These are phyloP conservation scores for Rutstroemia sp. DNA, from an alignment of 2,329 filamentous ascomycete genomes.

Conservation along the genomic window DNA sequence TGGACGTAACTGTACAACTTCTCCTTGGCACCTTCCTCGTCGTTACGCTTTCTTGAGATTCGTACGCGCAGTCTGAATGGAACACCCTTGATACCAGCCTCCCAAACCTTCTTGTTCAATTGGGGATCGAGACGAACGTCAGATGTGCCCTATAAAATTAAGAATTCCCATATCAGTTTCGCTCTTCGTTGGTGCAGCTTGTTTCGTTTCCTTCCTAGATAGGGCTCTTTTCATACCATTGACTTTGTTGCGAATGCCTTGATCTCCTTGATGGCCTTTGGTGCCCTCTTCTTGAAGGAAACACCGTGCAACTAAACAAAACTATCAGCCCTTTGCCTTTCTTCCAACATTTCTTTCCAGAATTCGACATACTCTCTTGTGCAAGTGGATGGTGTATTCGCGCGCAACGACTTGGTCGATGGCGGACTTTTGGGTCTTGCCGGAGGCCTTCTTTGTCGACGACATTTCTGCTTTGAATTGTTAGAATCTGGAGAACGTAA, in stretches of 20 bases:
- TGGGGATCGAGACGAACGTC: slow-evolving; percentile 98
- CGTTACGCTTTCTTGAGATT: slow-evolving; percentile 99
- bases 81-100: slow-evolving; percentile 97
- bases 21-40: slow-evolving; percentile 99
- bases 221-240: slow-evolving; percentile 65
- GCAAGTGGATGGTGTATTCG: slow-evolving; percentile 99
- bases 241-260: slow-evolving; percentile 84
- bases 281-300: slow-evolving; percentile 99
- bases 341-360: slow-evolving; percentile 1
- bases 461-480: slow-evolving; percentile 46
- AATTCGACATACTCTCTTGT: slow-evolving; percentile 84
- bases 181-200: neutral
- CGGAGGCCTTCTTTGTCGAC: slow-evolving; percentile 60
- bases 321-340: slow-evolving; percentile 39
- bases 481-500: slow-evolving; percentile 2
- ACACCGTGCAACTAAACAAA: slow-evolving; percentile 80
- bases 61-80: slow-evolving; percentile 95
- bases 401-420: slow-evolving; percentile 98
- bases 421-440: slow-evolving; percentile 77
- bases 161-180: slow-evolving; percentile 12
- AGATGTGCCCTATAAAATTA: slow-evolving; percentile 66
- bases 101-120: slow-evolving; percentile 99
- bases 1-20: slow-evolving; percentile 99
- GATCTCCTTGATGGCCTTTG: slow-evolving; percentile 99
- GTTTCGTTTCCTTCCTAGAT: neutral